Percentiles rank a stretch among this genome's conserved stretches.
Evolutionary conservation across 441 rosid species (phyloP).

Genomic region (Brassica hybrid): DNA sequence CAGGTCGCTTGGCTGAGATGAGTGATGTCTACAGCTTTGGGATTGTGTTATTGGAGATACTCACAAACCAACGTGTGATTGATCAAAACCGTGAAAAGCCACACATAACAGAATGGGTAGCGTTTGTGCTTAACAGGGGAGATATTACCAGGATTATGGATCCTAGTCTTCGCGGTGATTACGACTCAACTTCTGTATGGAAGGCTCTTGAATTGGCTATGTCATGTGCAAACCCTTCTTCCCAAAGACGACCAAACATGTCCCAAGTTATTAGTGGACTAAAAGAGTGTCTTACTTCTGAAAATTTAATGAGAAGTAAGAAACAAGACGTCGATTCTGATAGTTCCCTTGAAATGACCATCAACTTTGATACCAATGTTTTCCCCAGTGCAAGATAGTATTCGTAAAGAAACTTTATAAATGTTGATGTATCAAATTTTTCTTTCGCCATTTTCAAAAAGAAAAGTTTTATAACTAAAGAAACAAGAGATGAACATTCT

Average conservation of each 20-base stretch:
- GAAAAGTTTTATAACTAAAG: too few relatives aligned
- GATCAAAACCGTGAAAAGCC: constrained; percentile 17
- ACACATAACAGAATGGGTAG: constrained; percentile 44
- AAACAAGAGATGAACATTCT: too few relatives aligned
- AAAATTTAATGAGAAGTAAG: constrained; percentile 6
- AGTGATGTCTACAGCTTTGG: constrained; percentile 48
- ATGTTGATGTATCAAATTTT: too few relatives aligned
- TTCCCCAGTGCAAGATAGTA: constrained; percentile 14
- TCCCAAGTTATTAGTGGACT: constrained; percentile 45
- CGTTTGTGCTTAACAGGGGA: constrained; percentile 43
- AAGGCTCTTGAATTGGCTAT: constrained; percentile 52
- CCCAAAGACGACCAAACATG: constrained; percentile 48
- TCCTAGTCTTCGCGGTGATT: constrained; percentile 47
- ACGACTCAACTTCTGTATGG: constrained; percentile 47
- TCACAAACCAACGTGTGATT: constrained; percentile 38
- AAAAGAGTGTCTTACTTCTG: constrained; percentile 44
- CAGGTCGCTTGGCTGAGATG: constrained; percentile 22
- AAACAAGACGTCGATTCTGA: constrained; percentile 13
- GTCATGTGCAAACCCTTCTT: constrained; percentile 39
- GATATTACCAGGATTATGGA: constrained; percentile 52
- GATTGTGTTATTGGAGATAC: constrained; percentile 41
- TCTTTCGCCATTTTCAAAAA: too few relatives aligned
- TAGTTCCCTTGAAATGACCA: constrained; percentile 27
- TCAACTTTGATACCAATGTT: background rate
- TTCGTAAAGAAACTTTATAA: background rate